These are phyloP conservation scores for Artomyces pyxidatus DNA, from an alignment of 768 basidiomycete species.

Conservation along the genomic window DNA sequence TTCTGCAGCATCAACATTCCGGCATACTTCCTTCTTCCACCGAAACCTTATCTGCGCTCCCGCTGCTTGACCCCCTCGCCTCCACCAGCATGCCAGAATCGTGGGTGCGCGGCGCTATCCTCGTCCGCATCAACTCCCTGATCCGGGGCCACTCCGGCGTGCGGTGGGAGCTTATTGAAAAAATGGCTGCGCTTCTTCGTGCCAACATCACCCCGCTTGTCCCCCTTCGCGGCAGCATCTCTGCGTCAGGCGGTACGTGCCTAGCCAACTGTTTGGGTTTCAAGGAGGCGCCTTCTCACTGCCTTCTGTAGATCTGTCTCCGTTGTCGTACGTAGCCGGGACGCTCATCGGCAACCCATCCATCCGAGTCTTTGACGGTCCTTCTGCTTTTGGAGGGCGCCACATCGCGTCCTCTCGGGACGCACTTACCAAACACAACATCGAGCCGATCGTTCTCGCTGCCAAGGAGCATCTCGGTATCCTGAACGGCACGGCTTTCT, in stretches of 20 bases:
- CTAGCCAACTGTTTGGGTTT: constrained; percentile 3
- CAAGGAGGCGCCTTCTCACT: constrained; percentile 1
- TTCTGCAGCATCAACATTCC: constrained; percentile 77
- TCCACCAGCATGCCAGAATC: constrained; percentile 75
- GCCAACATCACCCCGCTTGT: constrained; percentile 73
- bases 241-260: constrained; percentile 65
- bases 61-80: constrained; percentile 61
- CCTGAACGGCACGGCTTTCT: constrained; percentile 82
- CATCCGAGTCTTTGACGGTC: constrained; percentile 63
- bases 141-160: constrained; percentile 86
- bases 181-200: constrained; percentile 64
- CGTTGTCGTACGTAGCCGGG: constrained; percentile 39
- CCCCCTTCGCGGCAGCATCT: constrained; percentile 77
- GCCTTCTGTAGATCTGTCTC: constrained; percentile 10
- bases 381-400: constrained; percentile 38
- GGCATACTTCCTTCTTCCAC: constrained; percentile 64
- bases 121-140: constrained; percentile 84
- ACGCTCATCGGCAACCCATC: constrained; percentile 73
- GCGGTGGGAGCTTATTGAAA: constrained; percentile 70
- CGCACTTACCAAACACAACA: constrained; percentile 51
- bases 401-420: constrained; percentile 43
- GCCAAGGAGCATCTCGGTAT: constrained; percentile 78
- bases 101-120: constrained; percentile 83
- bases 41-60: constrained; percentile 42
- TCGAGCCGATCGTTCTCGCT: constrained; percentile 56